Evolutionary conservation across 176 grass and related monocot genomes (phyloP), one percentile per base, ranked within the genome.

Genomic region (Aegilops umbellulata): DNA sequence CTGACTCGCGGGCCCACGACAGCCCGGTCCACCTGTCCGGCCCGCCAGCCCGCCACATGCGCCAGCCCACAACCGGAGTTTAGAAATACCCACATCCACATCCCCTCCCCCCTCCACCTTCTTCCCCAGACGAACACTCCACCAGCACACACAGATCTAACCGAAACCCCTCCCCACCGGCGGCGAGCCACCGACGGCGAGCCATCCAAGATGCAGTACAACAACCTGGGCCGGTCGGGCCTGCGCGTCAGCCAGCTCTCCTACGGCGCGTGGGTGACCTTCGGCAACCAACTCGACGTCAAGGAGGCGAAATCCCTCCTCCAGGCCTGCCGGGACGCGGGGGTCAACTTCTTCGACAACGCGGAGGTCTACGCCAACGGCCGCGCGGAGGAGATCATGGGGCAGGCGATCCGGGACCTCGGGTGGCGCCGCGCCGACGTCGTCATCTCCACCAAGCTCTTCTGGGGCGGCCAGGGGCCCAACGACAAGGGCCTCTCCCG

Each of bases 301-400:
- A 99, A 99, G 88, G 97, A 99, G 84, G 97, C 97, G 4, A 95
- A 93, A 77, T 23, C 90, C 39, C 93, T 96, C 20, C 94, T 96
- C 7, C 94, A 99, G 88, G 91, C 94, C 22, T 92, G 92, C 85
- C 97, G 94, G 76, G 94, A 99, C 65, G 88, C 90, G 15, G 97
- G 94, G 60, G 94, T 99, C 53, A 99, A 99, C 80, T 96, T 99
- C 97, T 99, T 99, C 94, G 97, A 99, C 97, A 99, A 99, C 87
- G 97, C 97, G 2, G 97, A 99, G 82, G 94, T 99, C 0, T 96
- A 99, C 88, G 90, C 97, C 42, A 99, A 94, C 49, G 94, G 97
- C 0, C 90, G 97, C 39, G 97, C 97, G 4, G 97, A 99, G 94
- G 97, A 99, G 97, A 99, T 99, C 90, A 99, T 99, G 97, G 97